Evolutionary conservation across 148 eudicot species (phyloP).

Genomic region (Camellia sinensis): DNA sequence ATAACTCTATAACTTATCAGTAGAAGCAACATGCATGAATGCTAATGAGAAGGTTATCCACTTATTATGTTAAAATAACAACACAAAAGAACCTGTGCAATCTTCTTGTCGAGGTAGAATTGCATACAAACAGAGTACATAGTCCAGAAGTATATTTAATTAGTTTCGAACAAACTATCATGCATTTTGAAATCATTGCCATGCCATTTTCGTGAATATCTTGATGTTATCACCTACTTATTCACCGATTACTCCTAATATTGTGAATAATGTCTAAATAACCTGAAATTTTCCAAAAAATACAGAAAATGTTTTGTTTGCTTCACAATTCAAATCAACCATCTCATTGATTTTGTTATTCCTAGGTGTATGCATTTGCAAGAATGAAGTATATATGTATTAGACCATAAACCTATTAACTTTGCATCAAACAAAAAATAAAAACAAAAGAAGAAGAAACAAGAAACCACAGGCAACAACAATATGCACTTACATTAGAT

Average conservation of each 20-base stretch:
- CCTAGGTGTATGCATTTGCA: no score
- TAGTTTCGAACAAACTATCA: not conserved
- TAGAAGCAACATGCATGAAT: no score
- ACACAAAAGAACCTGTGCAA: no score
- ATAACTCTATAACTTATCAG: no score
- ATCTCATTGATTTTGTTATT: not conserved
- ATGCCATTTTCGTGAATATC: not conserved
- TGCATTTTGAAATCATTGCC: not conserved
- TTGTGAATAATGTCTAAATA: not conserved
- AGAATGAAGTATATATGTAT: no score
- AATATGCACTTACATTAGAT: slow-evolving; percentile 60
- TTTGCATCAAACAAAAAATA: no score
- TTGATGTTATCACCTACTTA: not conserved
- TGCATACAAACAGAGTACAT: no score
- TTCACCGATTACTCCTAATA: not conserved
- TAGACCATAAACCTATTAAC: no score
- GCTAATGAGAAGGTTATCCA: no score
- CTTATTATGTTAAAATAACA: no score
- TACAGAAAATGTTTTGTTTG: not conserved
- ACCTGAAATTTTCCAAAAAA: not conserved
- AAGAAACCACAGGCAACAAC: not conserved
- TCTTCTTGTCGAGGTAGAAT: no score
- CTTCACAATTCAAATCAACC: not conserved
- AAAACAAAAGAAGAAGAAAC: not conserved
- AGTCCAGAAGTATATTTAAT: no score